Base-by-base conservation (phyloP, 257 asterid genomes). In the Asclepias syriaca region DNA sequence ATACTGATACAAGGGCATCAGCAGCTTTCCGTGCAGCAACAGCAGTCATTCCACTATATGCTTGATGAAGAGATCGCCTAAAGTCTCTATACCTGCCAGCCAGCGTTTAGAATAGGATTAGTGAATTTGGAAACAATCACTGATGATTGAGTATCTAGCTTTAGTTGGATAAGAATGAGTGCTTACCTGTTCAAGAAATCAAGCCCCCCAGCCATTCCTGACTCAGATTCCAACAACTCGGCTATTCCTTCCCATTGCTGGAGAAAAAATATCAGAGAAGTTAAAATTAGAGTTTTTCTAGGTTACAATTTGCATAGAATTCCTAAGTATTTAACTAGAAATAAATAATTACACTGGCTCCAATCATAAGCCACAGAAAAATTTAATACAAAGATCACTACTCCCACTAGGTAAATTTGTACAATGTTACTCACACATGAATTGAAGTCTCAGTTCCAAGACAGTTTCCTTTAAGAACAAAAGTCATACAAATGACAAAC, bases 171-270 rank as follows among this genome's bases (percentile, higher is more conserved):
- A 10, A 68, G 24, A 77, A 79, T 51, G 63, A 74, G 59, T 59
- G 66, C 85, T 21, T 80, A 91, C 98, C 78, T 91, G 75, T 87
- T 90, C 87, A 94, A 77, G 85, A 94, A 94, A 77, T 94, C 94
- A 65, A 94, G 97, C 50, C 98, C 93, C 2, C 98, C 96, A 32
- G 95, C 90, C 68, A 89, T 83, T 79, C 81, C 85, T 19, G 97
- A 77, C 82, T 94, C 95, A 22, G 87, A 81, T 48, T 92, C 96
- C 71, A 91, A 85, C 80, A 94, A 79, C 70, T 89, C 99, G 70
- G 89, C 87, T 84, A 91, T 85, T 69, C 99, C 97, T 86, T 94
- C 99, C 99, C 99, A 94, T 87, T 86, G 97, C 97, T 94, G 86
- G 77, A 75, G 60, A 57, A 54, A 54, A 58, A 43, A 56, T 49